Conservation (phyloP, 495 filamentous ascomycete genomes). For the Aspergillus bertholletiae region DNA sequence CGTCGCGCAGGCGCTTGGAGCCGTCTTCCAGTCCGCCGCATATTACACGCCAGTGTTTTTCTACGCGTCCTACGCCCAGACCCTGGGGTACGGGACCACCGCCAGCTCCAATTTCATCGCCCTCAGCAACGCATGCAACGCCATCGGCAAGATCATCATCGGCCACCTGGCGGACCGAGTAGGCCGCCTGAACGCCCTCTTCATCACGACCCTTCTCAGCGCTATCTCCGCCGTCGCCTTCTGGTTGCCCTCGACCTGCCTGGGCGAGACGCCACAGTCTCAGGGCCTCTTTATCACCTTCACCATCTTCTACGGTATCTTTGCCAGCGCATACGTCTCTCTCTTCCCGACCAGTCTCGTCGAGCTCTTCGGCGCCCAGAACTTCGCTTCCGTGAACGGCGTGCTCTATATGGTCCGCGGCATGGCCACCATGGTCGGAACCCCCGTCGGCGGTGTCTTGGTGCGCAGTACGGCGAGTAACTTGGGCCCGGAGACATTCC, state of each 20-base stretch:
- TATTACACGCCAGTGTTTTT: slow-evolving; percentile 22
- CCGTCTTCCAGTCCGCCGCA: background rate
- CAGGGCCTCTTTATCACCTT: slow-evolving; percentile 34
- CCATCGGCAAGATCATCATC: slow-evolving; percentile 23
- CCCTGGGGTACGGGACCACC: slow-evolving; percentile 35
- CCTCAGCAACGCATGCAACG: slow-evolving; percentile 29
- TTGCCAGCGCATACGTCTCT: slow-evolving; percentile 41
- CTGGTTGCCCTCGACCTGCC: slow-evolving; percentile 37
- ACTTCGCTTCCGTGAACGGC: slow-evolving; percentile 41
- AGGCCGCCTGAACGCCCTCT: slow-evolving; percentile 36
- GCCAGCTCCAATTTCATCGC: slow-evolving; percentile 32
- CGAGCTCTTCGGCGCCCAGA: no score
- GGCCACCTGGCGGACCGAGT: slow-evolving; percentile 45
- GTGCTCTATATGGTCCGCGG: slow-evolving; percentile 42
- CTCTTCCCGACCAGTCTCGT: no score
- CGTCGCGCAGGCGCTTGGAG: background rate
- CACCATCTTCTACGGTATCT: slow-evolving; percentile 35
- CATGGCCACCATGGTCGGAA: slow-evolving; percentile 38
- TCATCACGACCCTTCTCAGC: slow-evolving; percentile 35
- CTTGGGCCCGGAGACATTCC: slow-evolving; percentile 19
- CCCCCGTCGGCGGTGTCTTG: slow-evolving; percentile 36
- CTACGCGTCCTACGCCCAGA: slow-evolving; percentile 33
- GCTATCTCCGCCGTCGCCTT: slow-evolving; percentile 30
- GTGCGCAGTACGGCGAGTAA: slow-evolving; percentile 17
- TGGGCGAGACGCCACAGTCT: slow-evolving; percentile 10